Percentiles rank a stretch among this genome's conserved stretches.
Conservation (phyloP, 352 stramenopile genomes). For the Pythium phragmiticola region DNA sequence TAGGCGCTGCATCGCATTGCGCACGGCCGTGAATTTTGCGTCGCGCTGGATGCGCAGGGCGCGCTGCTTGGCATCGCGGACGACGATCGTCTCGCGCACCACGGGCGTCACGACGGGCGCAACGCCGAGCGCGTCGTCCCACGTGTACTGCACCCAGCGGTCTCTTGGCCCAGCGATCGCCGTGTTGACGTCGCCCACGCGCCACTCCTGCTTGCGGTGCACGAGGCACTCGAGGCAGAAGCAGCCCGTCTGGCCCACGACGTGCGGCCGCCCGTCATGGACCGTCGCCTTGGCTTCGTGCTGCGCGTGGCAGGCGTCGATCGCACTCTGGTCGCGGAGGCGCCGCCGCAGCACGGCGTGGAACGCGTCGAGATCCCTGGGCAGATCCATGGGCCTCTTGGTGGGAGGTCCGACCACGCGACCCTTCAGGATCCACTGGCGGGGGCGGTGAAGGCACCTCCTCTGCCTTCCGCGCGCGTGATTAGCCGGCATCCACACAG, state of each 20-base stretch:
- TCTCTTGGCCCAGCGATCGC: slow-evolving; percentile 63
- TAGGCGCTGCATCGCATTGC: neutral
- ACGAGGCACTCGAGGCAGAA: slow-evolving; percentile 76
- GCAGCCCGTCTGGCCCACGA: slow-evolving; percentile 67
- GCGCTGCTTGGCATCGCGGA: slow-evolving; percentile 41
- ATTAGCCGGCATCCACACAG: neutral
- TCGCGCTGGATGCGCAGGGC: slow-evolving; percentile 50
- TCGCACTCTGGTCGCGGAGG: slow-evolving; percentile 53
- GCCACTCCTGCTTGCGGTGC: slow-evolving; percentile 72
- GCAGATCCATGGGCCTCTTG: slow-evolving; percentile 40
- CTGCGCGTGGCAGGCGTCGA: slow-evolving; percentile 36
- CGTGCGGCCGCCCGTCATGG: slow-evolving; percentile 28
- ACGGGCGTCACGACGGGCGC: slow-evolving; percentile 39
- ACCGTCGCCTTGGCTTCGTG: neutral
- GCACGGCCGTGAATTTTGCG: slow-evolving; percentile 54
- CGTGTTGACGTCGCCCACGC: slow-evolving; percentile 68
- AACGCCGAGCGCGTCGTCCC: slow-evolving; percentile 53
- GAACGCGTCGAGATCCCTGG: slow-evolving; percentile 43
- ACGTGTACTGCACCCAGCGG: slow-evolving; percentile 61
- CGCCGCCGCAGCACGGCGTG: slow-evolving; percentile 48
- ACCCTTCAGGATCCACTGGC: slow-evolving; percentile 15
- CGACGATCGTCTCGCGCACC: slow-evolving; percentile 48
- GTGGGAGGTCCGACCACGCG: neutral
- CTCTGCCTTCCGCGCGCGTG: neutral
- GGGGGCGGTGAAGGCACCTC: no score